A percentile compares a stretch with the other conserved stretches of the same genome.
Evolutionary conservation across 805 yeast genomes (phyloP).

Genomic region (Yamadazyma phyllophila): DNA sequence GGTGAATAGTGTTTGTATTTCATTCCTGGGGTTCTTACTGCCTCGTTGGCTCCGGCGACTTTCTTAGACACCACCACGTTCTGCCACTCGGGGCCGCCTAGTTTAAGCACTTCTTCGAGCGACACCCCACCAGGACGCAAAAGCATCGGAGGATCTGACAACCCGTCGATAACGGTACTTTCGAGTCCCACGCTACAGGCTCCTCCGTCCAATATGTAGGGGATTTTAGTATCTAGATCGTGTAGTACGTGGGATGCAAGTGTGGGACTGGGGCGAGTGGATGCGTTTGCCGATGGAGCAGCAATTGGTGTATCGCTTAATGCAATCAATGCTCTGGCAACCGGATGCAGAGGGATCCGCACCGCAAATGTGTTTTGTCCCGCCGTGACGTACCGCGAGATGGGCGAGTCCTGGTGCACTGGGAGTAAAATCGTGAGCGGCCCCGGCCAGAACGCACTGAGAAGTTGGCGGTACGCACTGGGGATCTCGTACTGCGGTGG

Average conservation of each 20-base stretch:
- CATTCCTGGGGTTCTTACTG: conserved; percentile 95
- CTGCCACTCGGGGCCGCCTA: conserved; percentile 71
- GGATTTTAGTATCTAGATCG: conserved; percentile 78
- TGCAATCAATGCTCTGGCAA: conserved; percentile 88
- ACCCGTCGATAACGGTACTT: conserved; percentile 91
- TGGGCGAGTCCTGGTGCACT: conserved; percentile 40
- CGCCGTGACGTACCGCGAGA: conserved; percentile 79
- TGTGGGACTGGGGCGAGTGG: conserved; percentile 94
- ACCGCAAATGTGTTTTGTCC: conserved; percentile 90
- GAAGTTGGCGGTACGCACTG: conserved; percentile 57
- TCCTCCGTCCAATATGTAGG: conserved; percentile 89
- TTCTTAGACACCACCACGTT: conserved; percentile 61
- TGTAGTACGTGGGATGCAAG: conserved; percentile 78
- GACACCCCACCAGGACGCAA: conserved; percentile 94
- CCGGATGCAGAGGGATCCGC: conserved; percentile 80
- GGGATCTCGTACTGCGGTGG: conserved; percentile 57
- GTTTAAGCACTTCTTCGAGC: conserved; percentile 62
- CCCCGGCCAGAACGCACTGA: conserved; percentile 89
- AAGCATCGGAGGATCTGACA: conserved; percentile 78
- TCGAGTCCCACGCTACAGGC: conserved; percentile 86
- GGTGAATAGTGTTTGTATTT: conserved; percentile 96
- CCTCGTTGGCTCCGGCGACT: conserved; percentile 62
- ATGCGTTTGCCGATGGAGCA: conserved; percentile 97
- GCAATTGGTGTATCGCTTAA: conserved; percentile 87
- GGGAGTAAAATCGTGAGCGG: conserved; percentile 88